Percentiles rank a stretch among this genome's conserved stretches.
These are phyloP conservation scores for Adansonia digitata DNA, from an alignment of 345 rosid species.

Conservation along the genomic window DNA sequence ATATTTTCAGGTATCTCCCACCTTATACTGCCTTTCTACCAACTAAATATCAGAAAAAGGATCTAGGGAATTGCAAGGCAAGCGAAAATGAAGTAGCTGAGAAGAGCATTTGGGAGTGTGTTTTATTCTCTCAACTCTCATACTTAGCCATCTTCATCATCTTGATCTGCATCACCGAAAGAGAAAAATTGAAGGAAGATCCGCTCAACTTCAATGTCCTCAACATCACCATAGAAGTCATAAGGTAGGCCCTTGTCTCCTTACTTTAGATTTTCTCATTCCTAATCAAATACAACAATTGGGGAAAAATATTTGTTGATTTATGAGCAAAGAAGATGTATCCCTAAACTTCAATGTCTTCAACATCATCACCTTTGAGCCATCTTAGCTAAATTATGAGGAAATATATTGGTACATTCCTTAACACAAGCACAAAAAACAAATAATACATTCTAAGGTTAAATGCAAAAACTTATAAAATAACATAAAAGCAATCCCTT, in stretches of 20 bases:
- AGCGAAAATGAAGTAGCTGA: not conserved
- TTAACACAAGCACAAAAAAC: no score
- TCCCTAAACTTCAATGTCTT: no score
- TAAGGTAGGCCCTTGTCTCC: constrained; percentile 40
- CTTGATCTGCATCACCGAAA: constrained; percentile 48
- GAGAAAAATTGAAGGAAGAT: constrained; percentile 37
- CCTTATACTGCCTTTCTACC: constrained; percentile 46
- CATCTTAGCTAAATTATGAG: no score
- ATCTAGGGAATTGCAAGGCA: not conserved
- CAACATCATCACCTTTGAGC: no score
- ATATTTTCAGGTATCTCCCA: constrained; percentile 60
- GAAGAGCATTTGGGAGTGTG: constrained; percentile 2
- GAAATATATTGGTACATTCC: no score
- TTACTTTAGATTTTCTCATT: no score
- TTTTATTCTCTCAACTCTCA: constrained; percentile 38
- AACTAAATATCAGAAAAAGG: not conserved
- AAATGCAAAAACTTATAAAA: no score
- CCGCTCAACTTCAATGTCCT: constrained; percentile 60
- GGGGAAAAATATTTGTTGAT: no score
- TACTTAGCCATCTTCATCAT: constrained; percentile 40
- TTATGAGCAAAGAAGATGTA: no score
- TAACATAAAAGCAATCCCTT: no score
- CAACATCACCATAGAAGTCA: constrained; percentile 50
- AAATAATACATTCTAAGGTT: no score
- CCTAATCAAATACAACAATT: no score